A percentile compares a stretch with the other conserved stretches of the same genome.
phyloP scores from a whole-genome alignment of 2,329 filamentous ascomycete species.

The Penicillium olsonii region DNA sequence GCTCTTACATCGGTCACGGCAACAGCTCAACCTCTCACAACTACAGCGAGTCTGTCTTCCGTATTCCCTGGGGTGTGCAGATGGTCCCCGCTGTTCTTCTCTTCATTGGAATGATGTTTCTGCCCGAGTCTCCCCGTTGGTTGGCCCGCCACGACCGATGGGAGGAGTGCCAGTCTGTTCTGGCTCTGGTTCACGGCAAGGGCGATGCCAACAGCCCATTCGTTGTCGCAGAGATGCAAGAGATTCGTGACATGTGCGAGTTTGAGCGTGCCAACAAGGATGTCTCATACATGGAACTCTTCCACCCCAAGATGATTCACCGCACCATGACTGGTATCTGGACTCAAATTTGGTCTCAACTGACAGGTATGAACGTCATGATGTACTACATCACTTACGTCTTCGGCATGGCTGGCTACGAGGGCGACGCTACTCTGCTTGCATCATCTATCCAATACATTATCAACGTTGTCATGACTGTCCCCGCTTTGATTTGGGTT shows the following conservation, averaged over 20 bases:
- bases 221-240: slow-evolving; percentile 67
- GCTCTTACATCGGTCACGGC: slow-evolving; percentile 9
- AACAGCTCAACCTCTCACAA: slow-evolving; percentile 27
- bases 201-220: slow-evolving; percentile 66
- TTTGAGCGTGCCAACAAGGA: slow-evolving; percentile 71
- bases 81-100: slow-evolving; percentile 62
- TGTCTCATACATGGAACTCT: slow-evolving; percentile 70
- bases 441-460: slow-evolving; percentile 72
- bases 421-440: slow-evolving; percentile 59
- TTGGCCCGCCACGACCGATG: slow-evolving; percentile 63
- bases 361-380: slow-evolving; percentile 77
- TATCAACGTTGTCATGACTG: slow-evolving; percentile 78
- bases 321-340: slow-evolving; percentile 71
- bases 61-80: slow-evolving; percentile 66
- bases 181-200: slow-evolving; percentile 62
- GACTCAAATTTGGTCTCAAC: slow-evolving; percentile 73
- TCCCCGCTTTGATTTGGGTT: slow-evolving; percentile 73
- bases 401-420: slow-evolving; percentile 71
- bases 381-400: slow-evolving; percentile 73
- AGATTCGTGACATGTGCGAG: slow-evolving; percentile 72
- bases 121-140: slow-evolving; percentile 64
- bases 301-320: slow-evolving; percentile 73
- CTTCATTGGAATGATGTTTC: slow-evolving; percentile 54
- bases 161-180: slow-evolving; percentile 53
- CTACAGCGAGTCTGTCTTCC: slow-evolving; percentile 56